These are phyloP conservation scores for Coniochaeta hoffmannii DNA, from an alignment of 2,329 filamentous ascomycete genomes.

Conservation along the genomic window DNA sequence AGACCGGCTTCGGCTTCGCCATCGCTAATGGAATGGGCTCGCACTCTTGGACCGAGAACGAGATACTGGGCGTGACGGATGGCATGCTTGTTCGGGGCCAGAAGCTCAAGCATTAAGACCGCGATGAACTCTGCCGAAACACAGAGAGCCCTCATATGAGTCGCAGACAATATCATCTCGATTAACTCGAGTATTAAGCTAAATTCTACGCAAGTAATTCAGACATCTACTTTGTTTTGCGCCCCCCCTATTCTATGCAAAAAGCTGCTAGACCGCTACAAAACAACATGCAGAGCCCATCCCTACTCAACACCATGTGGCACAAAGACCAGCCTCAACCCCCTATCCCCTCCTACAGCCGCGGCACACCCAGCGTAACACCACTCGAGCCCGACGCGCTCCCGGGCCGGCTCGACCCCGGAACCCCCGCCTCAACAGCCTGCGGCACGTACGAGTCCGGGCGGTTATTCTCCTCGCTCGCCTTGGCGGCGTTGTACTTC, in stretches of 20 bases:
- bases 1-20: constrained; percentile 26
- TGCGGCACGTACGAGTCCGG: constrained; percentile 13
- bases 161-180: neutral
- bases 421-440: neutral
- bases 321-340: neutral
- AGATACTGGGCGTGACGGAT: constrained; percentile 42
- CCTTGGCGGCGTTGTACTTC: constrained; percentile 34
- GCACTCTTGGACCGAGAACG: constrained; percentile 35
- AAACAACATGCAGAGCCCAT: too few species aligned
- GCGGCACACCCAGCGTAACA: neutral
- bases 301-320: neutral
- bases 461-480: constrained; percentile 31
- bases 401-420: neutral
- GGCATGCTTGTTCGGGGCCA: constrained; percentile 14
- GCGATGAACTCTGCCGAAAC: neutral
- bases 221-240: too few species aligned
- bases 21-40: constrained; percentile 28
- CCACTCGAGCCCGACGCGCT: neutral
- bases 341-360: neutral
- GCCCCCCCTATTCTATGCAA: too few species aligned
- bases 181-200: neutral
- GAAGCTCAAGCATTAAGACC: neutral
- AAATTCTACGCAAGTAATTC: too few species aligned
- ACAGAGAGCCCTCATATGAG: neutral
- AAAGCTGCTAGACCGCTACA: neutral